Conservation (phyloP, 768 basidiomycete species). For the Collybia nuda region DNA sequence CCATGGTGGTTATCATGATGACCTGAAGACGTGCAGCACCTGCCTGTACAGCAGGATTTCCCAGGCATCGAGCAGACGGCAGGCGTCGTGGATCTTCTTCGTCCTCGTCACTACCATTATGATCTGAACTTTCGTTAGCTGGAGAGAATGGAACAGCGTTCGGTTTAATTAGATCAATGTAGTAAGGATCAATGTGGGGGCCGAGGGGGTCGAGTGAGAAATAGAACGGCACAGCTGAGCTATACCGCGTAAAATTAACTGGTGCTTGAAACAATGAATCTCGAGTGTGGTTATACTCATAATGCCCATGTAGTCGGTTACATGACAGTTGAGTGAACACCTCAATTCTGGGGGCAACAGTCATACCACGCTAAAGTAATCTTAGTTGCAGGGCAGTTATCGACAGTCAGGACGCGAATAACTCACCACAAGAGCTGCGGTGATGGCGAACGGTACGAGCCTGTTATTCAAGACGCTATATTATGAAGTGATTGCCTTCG, state of each 20-base stretch:
- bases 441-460: slow-evolving; percentile 77
- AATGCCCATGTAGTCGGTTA: slow-evolving; percentile 45
- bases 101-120: slow-evolving; percentile 14
- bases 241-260: slow-evolving; percentile 7
- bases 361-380: slow-evolving; percentile 73
- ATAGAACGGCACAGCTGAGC: slow-evolving; percentile 19
- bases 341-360: slow-evolving; percentile 76
- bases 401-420: background rate
- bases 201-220: slow-evolving; percentile 30
- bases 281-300: slow-evolving; percentile 39
- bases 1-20: slow-evolving; percentile 77
- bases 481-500: background rate
- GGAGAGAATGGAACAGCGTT: background rate
- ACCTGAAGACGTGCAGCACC: slow-evolving; percentile 72
- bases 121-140: background rate
- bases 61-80: slow-evolving; percentile 35
- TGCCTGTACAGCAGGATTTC: slow-evolving; percentile 63
- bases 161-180: slow-evolving; percentile 8
- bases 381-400: slow-evolving; percentile 9
- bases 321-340: slow-evolving; percentile 81
- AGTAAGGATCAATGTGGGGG: slow-evolving; percentile 22
- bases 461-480: slow-evolving; percentile 32
- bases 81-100: slow-evolving; percentile 35
- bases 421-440: slow-evolving; percentile 65
- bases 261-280: slow-evolving; percentile 10